Evolutionary conservation across 768 basidiomycete genomes (phyloP), one percentile per base, ranked within the genome.

Genomic region (Suillus tomentosus): DNA sequence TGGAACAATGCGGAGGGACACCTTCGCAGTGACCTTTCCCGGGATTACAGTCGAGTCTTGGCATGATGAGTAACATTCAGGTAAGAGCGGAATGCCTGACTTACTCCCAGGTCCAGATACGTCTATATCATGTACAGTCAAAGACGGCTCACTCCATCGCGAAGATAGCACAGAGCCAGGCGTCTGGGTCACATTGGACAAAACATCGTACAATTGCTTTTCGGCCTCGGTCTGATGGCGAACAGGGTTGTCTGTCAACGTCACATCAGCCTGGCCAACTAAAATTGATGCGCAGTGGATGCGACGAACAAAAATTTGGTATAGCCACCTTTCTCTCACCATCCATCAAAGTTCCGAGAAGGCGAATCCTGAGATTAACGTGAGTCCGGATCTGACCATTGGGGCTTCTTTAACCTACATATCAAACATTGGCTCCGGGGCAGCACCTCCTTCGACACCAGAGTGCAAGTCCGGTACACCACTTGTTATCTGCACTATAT

Each of bases 1-100:
- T 2, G 96, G 96, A 0, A 99, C 96, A 68, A 98, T 91, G 14
- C 96, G 92, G 64, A 99, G 76, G 5, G 94, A 96, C 7, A 98
- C 83, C 66, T 92, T 88, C 1, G 95, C 87, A n/a, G 84, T 86
- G 34, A 96, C 94, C 10, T 80, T 83, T 1, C 88, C 86, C 0
- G 96, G 95, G 53, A 99, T 99, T 64, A 98, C 87, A 1, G 96
- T 96, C 4, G 90, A 80, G 72, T 93, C 92, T 94, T 58, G 24
- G 34, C 8, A 11, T 40, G 17, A 62, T 19, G 42, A 51, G 45
- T 7, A 56, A 36, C 36, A 36, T 22, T 42, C 39, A 45, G n/a
- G 17, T 64, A 15, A 24, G n/a, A 48, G 31, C 10, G 22, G 42
- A 34, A 50, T 17, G 27, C 42, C 4, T 17, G 40, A 77, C 85